phyloP scores from a whole-genome alignment of 2,329 filamentous ascomycete genomes.

The Alternaria sp. region DNA sequence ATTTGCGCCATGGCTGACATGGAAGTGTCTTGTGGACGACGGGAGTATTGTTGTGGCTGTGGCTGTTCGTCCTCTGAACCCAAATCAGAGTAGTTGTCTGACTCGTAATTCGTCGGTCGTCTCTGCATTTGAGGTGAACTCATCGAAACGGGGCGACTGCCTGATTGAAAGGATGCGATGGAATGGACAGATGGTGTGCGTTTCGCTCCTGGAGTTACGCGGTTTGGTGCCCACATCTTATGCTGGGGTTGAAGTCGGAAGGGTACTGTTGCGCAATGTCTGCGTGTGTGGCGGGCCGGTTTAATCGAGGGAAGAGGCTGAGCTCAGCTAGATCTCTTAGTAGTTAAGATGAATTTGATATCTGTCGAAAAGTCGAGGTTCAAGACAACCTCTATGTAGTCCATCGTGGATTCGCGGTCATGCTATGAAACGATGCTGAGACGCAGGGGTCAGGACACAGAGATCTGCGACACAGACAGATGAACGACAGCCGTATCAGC shows the following conservation, averaged over 20 bases:
- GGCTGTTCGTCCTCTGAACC: conserved; percentile 35
- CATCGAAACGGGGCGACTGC: conserved; percentile 7
- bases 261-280: background rate
- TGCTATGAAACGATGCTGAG: conserved; percentile 42
- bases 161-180: conserved; percentile 35
- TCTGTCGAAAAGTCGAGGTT: background rate
- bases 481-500: conserved; percentile 21
- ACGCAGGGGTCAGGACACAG: conserved; percentile 32
- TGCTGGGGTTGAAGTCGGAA: background rate
- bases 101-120: conserved; percentile 39
- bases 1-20: conserved; percentile 40
- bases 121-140: conserved; percentile 30
- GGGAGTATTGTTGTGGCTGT: conserved; percentile 7
- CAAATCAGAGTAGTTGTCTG: conserved; percentile 40
- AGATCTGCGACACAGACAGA: conserved; percentile 27
- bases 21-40: conserved; percentile 19
- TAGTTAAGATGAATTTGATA: background rate
- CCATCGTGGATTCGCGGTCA: conserved; percentile 20
- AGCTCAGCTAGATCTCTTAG: background rate
- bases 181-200: conserved; percentile 43
- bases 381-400: conserved; percentile 7
- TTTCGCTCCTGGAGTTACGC: conserved; percentile 32
- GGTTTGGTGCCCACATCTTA: conserved; percentile 45
- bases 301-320: background rate
- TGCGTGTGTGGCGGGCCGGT: background rate